Base-by-base conservation (phyloP, 805 yeast genomes). In the Geotrichum ghanense region DNA sequence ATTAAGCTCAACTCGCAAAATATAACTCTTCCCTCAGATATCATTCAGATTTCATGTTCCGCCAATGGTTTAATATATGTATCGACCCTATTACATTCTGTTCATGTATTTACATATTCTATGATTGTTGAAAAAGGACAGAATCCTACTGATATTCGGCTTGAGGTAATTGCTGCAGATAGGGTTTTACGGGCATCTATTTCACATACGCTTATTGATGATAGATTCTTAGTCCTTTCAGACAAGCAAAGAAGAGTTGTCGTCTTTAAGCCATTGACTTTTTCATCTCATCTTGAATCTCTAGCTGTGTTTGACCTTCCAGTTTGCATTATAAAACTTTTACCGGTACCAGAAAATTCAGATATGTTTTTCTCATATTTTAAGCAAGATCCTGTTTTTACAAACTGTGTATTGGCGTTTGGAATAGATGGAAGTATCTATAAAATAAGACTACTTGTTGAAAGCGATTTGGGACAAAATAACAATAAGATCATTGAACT, bases 311-410 rank as follows among this genome's bases (percentile, higher is more conserved):
- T 31, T 12, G 16, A 31, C 16, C 37, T 31, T 31, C 37, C 37
- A 6, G 16, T 19, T 31, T 6, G 37, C 37, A 31, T 31, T 10
- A n/a, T 31, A 10, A 31, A 31, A 31, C 37, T 31, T 31, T n/a
- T 31, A 9, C 16, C 19, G 12, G 17, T 31, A 12, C 37, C 37
- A 12, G 37, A 31, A 19, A 31, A 16, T 12, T 31, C 37, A 6
- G 37, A 31, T 31, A n/a, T 31, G 37, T 31, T 31, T n/a, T 31
- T n/a, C 16, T 31, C 37, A 10, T 31, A 31, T n/a, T 31, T 31
- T n/a, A 12, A 31, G 12, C 5, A 16, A 6, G 5, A 9, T 6
- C 37, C 37, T 6, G 16, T 19, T 31, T 31, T 31, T n/a, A n/a
- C 37, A 31, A 19, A 31, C 12, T 31, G 37, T 31, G 37, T 31